Conservation (phyloP, 2,329 filamentous ascomycete genomes). For the Fusarium ambrosium region DNA sequence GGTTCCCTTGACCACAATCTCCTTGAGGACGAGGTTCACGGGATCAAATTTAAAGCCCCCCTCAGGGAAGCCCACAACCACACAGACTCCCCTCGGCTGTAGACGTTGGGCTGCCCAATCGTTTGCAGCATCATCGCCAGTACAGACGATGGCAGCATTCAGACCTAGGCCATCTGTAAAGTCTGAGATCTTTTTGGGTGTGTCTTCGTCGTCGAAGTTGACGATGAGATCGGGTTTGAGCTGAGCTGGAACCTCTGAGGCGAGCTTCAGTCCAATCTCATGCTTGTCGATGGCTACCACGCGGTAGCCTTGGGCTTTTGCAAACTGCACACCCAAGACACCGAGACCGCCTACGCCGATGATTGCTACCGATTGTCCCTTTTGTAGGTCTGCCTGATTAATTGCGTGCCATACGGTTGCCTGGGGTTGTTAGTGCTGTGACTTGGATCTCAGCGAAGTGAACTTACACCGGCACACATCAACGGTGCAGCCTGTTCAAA, state of each 20-base stretch:
- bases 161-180: constrained; percentile 35
- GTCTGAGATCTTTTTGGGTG: constrained; percentile 20
- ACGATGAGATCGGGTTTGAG: constrained; percentile 36
- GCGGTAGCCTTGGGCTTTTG: constrained; percentile 46
- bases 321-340: constrained; percentile 45
- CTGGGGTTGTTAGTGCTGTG: constrained; percentile 4
- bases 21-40: constrained; percentile 28
- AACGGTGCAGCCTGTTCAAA: constrained; percentile 39
- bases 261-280: constrained; percentile 28
- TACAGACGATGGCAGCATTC: constrained; percentile 31
- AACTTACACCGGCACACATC: constrained; percentile 35
- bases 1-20: constrained; percentile 32
- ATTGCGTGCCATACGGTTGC: constrained; percentile 40
- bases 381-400: constrained; percentile 14
- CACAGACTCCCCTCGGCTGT: constrained; percentile 24
- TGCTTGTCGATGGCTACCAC: constrained; percentile 47
- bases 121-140: constrained; percentile 26
- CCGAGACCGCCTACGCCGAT: constrained; percentile 46
- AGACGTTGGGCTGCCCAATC: constrained; percentile 35
- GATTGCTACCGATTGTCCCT: constrained; percentile 24
- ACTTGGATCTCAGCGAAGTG: background rate
- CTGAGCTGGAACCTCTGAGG: constrained; percentile 30
- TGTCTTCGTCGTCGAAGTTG: constrained; percentile 7
- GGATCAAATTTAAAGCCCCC: constrained; percentile 36
- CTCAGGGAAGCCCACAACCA: constrained; percentile 33